phyloP scores from a whole-genome alignment of 176 grass and related monocot species.

The Oryza brachyantha region DNA sequence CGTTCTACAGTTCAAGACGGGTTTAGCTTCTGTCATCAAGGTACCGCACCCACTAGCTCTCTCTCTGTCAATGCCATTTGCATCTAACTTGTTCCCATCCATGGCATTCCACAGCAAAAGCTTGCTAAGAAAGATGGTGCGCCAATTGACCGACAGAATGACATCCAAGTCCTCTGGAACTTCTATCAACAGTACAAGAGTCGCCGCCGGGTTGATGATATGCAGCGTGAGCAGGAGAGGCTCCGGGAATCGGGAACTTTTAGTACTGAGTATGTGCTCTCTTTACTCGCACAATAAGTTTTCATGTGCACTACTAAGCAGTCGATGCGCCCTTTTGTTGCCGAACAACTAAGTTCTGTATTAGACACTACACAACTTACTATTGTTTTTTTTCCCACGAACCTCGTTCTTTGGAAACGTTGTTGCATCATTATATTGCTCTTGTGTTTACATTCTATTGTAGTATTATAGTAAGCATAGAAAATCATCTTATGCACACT shows the following conservation, averaged over 20 bases:
- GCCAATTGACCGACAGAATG: slow-evolving; percentile 53
- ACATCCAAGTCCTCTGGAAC: slow-evolving; percentile 67
- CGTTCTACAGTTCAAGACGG: slow-evolving; percentile 89
- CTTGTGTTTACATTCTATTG: background rate
- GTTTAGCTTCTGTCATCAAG: slow-evolving; percentile 80
- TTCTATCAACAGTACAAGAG: slow-evolving; percentile 81
- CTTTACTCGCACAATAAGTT: background rate
- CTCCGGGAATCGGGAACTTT: slow-evolving; percentile 69
- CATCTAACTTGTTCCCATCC: slow-evolving; percentile 17
- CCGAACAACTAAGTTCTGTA: background rate
- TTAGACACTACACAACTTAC: background rate
- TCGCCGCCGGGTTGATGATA: slow-evolving; percentile 56
- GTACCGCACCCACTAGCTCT: slow-evolving; percentile 24
- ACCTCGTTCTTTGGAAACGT: background rate
- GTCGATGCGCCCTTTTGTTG: background rate
- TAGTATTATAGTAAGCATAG: background rate
- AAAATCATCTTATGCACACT: background rate
- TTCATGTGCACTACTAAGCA: background rate
- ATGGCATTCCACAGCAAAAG: slow-evolving; percentile 65
- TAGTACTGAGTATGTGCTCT: slow-evolving; percentile 67
- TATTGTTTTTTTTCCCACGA: background rate
- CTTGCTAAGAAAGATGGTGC: slow-evolving; percentile 72
- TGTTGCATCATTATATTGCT: slow-evolving; percentile 2
- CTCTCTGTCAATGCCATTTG: background rate
- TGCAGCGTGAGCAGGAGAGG: slow-evolving; percentile 67